Base-by-base conservation (phyloP, 2,329 filamentous ascomycete genomes). In the Ophiocordyceps polyrhachis-furcata region DNA sequence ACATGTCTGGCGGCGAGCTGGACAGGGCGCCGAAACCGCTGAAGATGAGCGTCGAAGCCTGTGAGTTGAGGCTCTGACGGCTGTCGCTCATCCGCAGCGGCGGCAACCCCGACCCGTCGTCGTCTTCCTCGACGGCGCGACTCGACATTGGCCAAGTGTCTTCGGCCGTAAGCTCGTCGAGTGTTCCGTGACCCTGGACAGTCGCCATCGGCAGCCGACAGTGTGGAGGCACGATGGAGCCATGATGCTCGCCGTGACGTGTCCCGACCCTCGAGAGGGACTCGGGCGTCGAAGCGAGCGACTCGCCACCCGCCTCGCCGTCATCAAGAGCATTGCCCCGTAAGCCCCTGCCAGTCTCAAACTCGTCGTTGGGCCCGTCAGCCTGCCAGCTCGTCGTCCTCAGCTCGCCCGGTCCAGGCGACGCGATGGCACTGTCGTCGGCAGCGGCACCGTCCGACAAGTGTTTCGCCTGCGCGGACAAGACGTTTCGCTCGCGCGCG, bases 401-500 rank as follows among this genome's bases (percentile, higher is more conserved):
- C 25, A 28, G 13, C 31, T 38, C 35, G 35, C 4, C 5, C 15
- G 35, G 15, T 17, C 35, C 35, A 13, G 35, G 35, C n/a, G 35
- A 38, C 15, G 35, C 35, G 35, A 38, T 38, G n/a, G 15, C 35
- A 13, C 35, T 38, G n/a, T 38, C 35, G n/a, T 38, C 35, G 8
- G 35, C 32, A 15, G 14, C 32, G 14, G 32, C 31, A 32, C 31
- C 31, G 15, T n/a, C 31, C 12, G 13, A 17, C 15, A 2, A 38
- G 15, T 38, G n/a, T n/a, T 38, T 19, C 8, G 35, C 15, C 11
- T 19, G 15, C 15, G n/a, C 35, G 15, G 35, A 6, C n/a, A 80
- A 68, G n/a, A 88, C 71, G 53, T 74, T 79, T 48, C 72, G 72
- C 55, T 93, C 85, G 29, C 83, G 87, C 42, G 80, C 72, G 42